Base-by-base conservation (phyloP, 1,284 basidiomycete species). In the Trametes hirsuta region DNA sequence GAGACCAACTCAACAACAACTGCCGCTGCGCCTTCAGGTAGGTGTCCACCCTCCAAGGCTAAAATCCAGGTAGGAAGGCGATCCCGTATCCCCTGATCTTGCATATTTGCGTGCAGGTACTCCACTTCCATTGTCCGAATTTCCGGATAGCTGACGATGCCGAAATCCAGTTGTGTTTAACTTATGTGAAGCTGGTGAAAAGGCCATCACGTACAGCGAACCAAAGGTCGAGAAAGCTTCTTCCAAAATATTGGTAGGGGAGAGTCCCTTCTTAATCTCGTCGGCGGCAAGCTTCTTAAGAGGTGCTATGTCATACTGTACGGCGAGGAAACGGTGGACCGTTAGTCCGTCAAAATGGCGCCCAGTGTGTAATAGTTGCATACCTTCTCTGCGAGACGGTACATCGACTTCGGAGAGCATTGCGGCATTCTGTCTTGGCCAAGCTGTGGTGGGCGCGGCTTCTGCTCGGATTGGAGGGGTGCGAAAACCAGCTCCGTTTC, bases 181-280 rank as follows among this genome's bases (percentile, higher is more conserved):
- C n/a, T 35, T 35, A 42, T 24, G 1, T 21, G 40, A 45, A 24
- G 10, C 30, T 4, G 14, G 24, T 11, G 30, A 8, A 5, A 47
- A 4, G 10, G 11, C 22, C 2, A 6, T 1, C 14, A 63, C 64
- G 15, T 6, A 67, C 65, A 55, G 41, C 2, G 64, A 62, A 0
- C 68, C 64, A 35, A 70, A 64, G 9, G 34, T 46, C 2, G 66
- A 68, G 41, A 70, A 69, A 0, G 69, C 30, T 46, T 71, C 70
- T 18, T 37, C 39, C 3, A 68, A 30, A 11, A 67, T 62, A 44
- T 66, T 69, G 11, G 56, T 11, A 1, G 53, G 18, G 0, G 56
- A 51, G 10, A 71, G 57, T 34, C 63, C 57, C 12, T 51, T 30
- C 10, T 55, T 30, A 46, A 69, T 62, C 34, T 63, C 50, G 1